Evolutionary conservation across 345 rosid genomes (phyloP).

Genomic region (Rhodamnia argentea): DNA sequence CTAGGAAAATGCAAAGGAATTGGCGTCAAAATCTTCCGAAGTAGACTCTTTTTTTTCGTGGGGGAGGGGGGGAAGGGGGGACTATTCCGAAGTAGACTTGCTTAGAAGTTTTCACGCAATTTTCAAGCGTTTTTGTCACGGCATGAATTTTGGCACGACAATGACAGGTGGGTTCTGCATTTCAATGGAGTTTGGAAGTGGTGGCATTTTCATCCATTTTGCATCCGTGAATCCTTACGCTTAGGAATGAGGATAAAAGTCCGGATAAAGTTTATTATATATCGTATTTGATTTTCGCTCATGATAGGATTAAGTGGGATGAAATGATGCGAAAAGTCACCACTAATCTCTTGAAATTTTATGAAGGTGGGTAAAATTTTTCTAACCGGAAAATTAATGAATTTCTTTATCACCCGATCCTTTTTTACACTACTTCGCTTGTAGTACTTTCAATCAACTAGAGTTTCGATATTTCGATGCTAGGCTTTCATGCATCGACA

Average conservation of each 20-base stretch:
- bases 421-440: neutral
- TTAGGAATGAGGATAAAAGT: no score
- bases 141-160: neutral
- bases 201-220: neutral
- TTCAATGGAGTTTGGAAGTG: neutral
- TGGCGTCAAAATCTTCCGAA: neutral
- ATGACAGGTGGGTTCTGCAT: neutral
- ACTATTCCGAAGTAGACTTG: neutral
- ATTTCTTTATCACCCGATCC: neutral
- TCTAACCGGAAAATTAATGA: neutral
- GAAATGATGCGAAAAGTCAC: neutral
- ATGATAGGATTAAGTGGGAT: no score
- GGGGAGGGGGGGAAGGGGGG: no score
- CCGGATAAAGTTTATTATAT: no score
- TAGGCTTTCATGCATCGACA: neutral
- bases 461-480: neutral
- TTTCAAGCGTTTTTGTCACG: neutral
- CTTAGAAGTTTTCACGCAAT: neutral
- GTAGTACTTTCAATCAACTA: neutral
- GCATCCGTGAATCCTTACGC: neutral
- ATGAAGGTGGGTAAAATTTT: neutral
- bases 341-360: neutral
- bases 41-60: neutral
- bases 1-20: neutral
- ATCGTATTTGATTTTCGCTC: no score